Evolutionary conservation across 345 rosid species (phyloP).

Genomic region (Iberis pinnata): DNA sequence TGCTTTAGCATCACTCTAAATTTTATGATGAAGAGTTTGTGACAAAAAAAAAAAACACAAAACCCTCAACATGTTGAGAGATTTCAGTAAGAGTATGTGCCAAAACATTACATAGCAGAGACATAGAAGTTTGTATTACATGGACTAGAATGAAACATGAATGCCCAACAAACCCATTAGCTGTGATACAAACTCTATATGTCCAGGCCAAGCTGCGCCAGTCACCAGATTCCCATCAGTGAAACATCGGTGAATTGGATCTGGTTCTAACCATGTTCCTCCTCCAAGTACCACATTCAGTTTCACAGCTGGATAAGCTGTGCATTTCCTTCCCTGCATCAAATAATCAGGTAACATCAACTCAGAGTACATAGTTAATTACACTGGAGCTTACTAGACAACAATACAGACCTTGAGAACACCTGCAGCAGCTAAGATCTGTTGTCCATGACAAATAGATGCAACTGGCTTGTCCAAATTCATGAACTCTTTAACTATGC

Average conservation of each 20-base stretch:
- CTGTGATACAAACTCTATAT: conserved; percentile 71
- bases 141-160: conserved; percentile 51
- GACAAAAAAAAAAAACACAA: too few relatives aligned
- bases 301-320: conserved; percentile 89
- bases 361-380: too few relatives aligned
- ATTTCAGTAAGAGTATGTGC: too few relatives aligned
- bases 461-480: conserved; percentile 66
- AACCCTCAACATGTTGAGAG: too few relatives aligned
- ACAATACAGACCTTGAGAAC: conserved; percentile 61
- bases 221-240: conserved; percentile 83
- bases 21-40: too few relatives aligned
- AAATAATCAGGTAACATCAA: neutral
- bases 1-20: too few relatives aligned
- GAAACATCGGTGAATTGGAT: conserved; percentile 67
- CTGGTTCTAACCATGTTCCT: conserved; percentile 80
- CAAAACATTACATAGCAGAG: too few relatives aligned
- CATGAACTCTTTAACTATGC: conserved; percentile 64
- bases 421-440: conserved; percentile 82
- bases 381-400: too few relatives aligned
- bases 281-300: conserved; percentile 68
- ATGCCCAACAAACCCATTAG: conserved; percentile 66
- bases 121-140: too few relatives aligned
- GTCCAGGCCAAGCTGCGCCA: conserved; percentile 94
- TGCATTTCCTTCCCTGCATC: conserved; percentile 72
- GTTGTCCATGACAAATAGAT: conserved; percentile 91